These are phyloP conservation scores for Tothia fuscella DNA, from an alignment of 2,329 filamentous ascomycete genomes.

Conservation along the genomic window DNA sequence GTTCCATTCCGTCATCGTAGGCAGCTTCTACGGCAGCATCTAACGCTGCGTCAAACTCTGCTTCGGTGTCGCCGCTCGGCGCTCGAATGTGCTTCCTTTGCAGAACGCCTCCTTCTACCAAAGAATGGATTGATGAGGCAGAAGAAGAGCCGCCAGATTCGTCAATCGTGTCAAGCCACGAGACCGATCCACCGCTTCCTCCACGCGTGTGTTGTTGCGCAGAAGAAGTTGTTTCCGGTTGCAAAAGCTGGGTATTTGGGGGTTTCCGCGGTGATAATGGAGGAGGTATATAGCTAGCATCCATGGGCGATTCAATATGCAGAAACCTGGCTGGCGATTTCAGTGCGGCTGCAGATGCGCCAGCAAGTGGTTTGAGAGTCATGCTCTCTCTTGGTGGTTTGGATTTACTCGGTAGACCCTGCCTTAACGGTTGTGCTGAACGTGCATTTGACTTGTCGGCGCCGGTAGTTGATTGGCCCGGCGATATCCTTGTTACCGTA, in stretches of 20 bases:
- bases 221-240: not conserved
- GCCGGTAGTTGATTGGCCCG: not conserved
- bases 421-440: too few species aligned
- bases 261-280: constrained; percentile 56
- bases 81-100: constrained; percentile 58
- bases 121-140: constrained; percentile 67
- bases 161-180: constrained; percentile 89
- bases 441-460: too few species aligned
- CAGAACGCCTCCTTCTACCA: constrained; percentile 58
- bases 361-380: too few species aligned
- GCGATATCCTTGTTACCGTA: constrained; percentile 36
- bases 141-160: constrained; percentile 70
- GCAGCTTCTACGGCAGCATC: constrained; percentile 94
- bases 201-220: not conserved
- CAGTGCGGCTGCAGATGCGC: not conserved
- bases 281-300: constrained; percentile 53
- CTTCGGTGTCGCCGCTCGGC: constrained; percentile 62
- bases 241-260: constrained; percentile 12
- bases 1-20: constrained; percentile 84
- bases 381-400: too few species aligned
- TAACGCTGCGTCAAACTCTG: constrained; percentile 85
- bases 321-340: constrained; percentile 3
- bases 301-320: constrained; percentile 35
- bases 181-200: constrained; percentile 45
- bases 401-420: too few species aligned